Evolutionary conservation across 2,329 filamentous ascomycete genomes (phyloP).

Genomic region (Tolypocladium endophyticum): DNA sequence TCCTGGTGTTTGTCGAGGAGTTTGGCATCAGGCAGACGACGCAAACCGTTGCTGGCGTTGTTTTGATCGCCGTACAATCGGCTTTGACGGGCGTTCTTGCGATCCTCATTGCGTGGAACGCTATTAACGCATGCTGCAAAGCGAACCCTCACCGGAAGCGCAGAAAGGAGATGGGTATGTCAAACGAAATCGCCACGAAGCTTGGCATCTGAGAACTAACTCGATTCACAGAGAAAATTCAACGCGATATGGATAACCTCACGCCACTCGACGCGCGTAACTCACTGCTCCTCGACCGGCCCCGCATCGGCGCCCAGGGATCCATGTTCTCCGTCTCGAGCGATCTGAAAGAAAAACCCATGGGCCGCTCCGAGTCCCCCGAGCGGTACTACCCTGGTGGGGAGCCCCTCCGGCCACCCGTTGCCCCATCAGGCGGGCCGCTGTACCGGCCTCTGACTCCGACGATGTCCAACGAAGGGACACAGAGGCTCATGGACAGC

Average conservation of each 20-base stretch:
- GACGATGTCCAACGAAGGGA: constrained; percentile 20
- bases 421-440: constrained; percentile 15
- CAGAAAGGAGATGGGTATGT: constrained; percentile 81
- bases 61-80: constrained; percentile 84
- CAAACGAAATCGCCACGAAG: neutral
- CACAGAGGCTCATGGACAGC: constrained; percentile 25
- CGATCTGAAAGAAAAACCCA: constrained; percentile 23
- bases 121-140: constrained; percentile 69
- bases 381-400: constrained; percentile 19
- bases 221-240: constrained; percentile 54
- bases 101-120: constrained; percentile 82
- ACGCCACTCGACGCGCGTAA: constrained; percentile 82
- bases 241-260: constrained; percentile 68
- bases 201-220: neutral
- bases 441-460: constrained; percentile 28
- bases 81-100: constrained; percentile 72
- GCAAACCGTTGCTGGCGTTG: constrained; percentile 88
- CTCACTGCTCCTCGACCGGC: constrained; percentile 63
- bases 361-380: constrained; percentile 17
- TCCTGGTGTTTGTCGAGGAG: constrained; percentile 89
- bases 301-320: constrained; percentile 22
- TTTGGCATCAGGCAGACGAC: constrained; percentile 84
- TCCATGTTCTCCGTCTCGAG: constrained; percentile 34
- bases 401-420: constrained; percentile 10
- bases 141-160: constrained; percentile 84